Evolutionary conservation across 352 stramenopile genomes (phyloP).

Genomic region (Globisporangium perplexum): DNA sequence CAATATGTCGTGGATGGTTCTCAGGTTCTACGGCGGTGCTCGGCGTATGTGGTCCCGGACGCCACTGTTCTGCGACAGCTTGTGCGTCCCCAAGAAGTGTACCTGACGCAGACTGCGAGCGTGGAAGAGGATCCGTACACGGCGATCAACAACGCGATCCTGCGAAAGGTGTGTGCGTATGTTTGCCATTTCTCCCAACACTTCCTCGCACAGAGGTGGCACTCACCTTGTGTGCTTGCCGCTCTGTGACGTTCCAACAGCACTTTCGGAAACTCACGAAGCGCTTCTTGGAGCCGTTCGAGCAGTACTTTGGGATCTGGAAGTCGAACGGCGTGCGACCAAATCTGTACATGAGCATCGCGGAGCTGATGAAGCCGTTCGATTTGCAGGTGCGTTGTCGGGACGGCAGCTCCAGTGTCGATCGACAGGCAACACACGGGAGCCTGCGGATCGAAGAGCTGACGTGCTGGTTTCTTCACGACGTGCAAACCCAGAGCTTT

Average conservation of each 20-base stretch:
- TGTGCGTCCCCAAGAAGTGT: constrained; percentile 39
- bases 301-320: constrained; percentile 85
- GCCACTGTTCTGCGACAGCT: constrained; percentile 59
- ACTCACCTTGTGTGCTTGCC: neutral
- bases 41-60: constrained; percentile 52
- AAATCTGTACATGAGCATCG: constrained; percentile 63
- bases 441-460: neutral
- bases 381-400: constrained; percentile 25
- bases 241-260: constrained; percentile 16
- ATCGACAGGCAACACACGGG: too few species aligned
- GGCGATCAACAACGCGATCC: constrained; percentile 82
- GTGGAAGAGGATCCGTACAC: constrained; percentile 60
- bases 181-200: too few species aligned
- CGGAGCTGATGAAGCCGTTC: constrained; percentile 77
- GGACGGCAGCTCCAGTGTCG: neutral
- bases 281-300: constrained; percentile 81
- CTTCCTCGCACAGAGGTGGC: neutral
- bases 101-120: constrained; percentile 39
- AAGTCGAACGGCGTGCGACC: constrained; percentile 45
- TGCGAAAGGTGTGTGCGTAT: constrained; percentile 46
- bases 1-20: neutral
- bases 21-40: constrained; percentile 56
- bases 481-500: constrained; percentile 25
- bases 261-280: constrained; percentile 85
- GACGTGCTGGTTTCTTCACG: neutral